These are phyloP conservation scores for Plasmodium sp. DNA, from an alignment of 169 alveolate species.

Conservation along the genomic window DNA sequence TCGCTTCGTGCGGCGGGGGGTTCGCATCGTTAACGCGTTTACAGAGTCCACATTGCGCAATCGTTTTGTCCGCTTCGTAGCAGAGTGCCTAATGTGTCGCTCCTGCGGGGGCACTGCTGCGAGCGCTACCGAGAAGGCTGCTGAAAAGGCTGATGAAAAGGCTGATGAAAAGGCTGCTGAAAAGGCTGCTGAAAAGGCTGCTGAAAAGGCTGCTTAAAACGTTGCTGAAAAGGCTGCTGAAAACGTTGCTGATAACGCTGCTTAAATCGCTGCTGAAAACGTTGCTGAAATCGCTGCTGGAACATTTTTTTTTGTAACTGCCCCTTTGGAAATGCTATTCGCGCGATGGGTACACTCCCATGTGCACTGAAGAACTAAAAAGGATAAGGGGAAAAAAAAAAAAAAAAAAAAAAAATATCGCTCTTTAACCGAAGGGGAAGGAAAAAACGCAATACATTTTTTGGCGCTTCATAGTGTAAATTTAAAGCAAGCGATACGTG, in stretches of 20 bases:
- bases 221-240: too few relatives aligned
- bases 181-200: too few relatives aligned
- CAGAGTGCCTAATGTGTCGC: neutral
- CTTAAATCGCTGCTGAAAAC: too few relatives aligned
- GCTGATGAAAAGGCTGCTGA: too few relatives aligned
- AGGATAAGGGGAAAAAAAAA: neutral
- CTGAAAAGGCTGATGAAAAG: too few relatives aligned
- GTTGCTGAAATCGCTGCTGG: neutral
- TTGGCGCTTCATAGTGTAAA: neutral
- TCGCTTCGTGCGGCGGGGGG: neutral
- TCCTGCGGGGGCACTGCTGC: neutral
- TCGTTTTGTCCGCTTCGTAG: neutral
- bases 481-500: neutral
- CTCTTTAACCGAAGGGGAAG: neutral
- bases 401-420: neutral
- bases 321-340: neutral
- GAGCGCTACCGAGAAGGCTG: neutral
- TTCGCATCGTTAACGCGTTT: neutral
- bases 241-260: too few relatives aligned
- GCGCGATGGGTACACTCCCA: neutral
- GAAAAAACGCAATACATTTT: neutral
- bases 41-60: neutral
- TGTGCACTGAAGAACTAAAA: neutral
- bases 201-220: too few relatives aligned
- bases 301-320: neutral